phyloP scores from a whole-genome alignment of 2,329 filamentous ascomycete genomes.

The Arthrobotrys entomopaga region DNA sequence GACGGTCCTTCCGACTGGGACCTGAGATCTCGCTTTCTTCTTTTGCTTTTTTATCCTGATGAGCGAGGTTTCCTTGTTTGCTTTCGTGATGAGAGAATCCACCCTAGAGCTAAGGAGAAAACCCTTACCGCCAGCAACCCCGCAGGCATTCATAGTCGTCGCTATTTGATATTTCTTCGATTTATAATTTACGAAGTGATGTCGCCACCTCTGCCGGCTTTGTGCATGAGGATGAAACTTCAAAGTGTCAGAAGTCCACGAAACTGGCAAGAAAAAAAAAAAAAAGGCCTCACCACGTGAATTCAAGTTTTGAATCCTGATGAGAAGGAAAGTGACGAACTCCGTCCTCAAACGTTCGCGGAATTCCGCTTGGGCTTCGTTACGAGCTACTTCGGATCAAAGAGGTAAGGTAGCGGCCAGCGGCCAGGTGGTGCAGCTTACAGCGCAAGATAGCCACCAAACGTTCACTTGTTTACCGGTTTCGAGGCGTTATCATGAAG shows the following conservation, averaged over 20 bases:
- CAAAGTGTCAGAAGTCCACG: constrained; percentile 1
- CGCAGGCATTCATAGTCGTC: background rate
- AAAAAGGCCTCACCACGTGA: constrained; percentile 27
- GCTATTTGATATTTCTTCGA: background rate
- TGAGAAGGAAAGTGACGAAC: background rate
- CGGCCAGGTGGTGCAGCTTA: constrained; percentile 5
- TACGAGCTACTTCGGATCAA: background rate
- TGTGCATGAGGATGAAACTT: constrained; percentile 15
- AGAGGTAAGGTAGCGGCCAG: background rate
- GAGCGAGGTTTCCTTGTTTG: too few relatives aligned
- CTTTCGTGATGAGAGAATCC: too few relatives aligned
- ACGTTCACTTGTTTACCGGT: too few relatives aligned
- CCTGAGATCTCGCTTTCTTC: background rate
- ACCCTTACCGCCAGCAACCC: background rate
- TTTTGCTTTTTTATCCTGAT: background rate
- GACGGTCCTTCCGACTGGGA: background rate
- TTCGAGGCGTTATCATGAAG: background rate
- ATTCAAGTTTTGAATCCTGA: constrained; percentile 19
- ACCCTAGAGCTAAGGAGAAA: background rate
- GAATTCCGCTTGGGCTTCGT: background rate
- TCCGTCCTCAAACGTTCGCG: background rate
- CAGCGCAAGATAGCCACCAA: too few relatives aligned
- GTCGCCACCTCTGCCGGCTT: constrained; percentile 12
- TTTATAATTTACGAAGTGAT: background rate
- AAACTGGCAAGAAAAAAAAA: constrained; percentile 10